Percentiles rank a stretch among this genome's conserved stretches.
Conservation (phyloP, 2,329 filamentous ascomycete genomes). For the Penicillium sp. region DNA sequence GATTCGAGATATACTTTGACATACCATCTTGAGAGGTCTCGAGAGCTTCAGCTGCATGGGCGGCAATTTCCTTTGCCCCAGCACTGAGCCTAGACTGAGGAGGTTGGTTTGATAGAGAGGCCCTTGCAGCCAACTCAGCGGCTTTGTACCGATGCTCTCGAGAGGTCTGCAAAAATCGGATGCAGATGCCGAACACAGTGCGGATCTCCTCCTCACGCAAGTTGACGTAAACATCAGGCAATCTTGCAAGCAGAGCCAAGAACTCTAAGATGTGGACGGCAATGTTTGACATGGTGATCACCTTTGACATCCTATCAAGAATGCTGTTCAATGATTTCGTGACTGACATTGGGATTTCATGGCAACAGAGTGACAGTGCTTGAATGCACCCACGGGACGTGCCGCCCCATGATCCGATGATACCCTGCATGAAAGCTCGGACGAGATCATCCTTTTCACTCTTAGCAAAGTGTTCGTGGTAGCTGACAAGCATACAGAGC, state of each 20-base stretch:
- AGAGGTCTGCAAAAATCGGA: constrained; percentile 87
- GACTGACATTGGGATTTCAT: constrained; percentile 85
- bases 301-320: constrained; percentile 89
- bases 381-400: constrained; percentile 94
- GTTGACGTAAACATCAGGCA: constrained; percentile 82
- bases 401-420: constrained; percentile 73
- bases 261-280: constrained; percentile 96
- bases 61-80: constrained; percentile 44
- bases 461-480: constrained; percentile 80
- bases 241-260: constrained; percentile 79
- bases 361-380: constrained; percentile 89
- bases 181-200: constrained; percentile 91
- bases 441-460: constrained; percentile 88
- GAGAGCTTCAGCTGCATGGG: constrained; percentile 28
- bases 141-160: constrained; percentile 56
- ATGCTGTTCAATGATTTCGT: constrained; percentile 83
- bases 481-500: constrained; percentile 84
- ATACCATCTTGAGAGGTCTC: constrained; percentile 66
- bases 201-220: constrained; percentile 90
- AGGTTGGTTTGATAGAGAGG: constrained; percentile 22
- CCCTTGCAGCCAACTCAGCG: constrained; percentile 36
- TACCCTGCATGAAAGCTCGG: constrained; percentile 79
- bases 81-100: constrained; percentile 41
- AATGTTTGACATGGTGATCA: constrained; percentile 89
- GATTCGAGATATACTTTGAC: constrained; percentile 87